These are phyloP conservation scores for Choanephora cucurbitarum DNA, from an alignment of 371 early-diverging fungal genomes.

Conservation along the genomic window DNA sequence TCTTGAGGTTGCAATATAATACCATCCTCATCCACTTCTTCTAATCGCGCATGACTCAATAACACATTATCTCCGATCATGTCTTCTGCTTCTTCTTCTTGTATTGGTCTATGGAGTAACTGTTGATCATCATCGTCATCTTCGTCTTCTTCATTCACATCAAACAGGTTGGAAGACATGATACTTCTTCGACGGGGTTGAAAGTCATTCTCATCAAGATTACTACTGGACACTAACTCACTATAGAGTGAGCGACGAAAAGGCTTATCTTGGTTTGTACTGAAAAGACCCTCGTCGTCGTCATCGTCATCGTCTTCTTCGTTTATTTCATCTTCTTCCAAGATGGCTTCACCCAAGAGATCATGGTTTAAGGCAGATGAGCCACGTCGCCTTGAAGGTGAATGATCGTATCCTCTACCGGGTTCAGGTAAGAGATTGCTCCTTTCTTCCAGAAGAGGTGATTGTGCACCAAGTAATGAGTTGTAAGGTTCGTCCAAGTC, in stretches of 20 bases:
- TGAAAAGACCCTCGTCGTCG: neutral
- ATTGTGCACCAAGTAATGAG: conserved; percentile 5
- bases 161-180: neutral
- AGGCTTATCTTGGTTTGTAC: conserved; percentile 1
- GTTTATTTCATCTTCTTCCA: neutral
- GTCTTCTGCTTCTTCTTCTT: conserved; percentile 4
- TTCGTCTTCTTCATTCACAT: conserved; percentile 17
- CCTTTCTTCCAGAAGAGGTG: conserved; percentile 8
- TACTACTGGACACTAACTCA: conserved; percentile 3
- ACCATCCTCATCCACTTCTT: too few relatives aligned
- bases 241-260: conserved; percentile 8
- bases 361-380: neutral
- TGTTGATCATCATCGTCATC: conserved; percentile 1
- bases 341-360: neutral
- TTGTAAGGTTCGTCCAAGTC: neutral
- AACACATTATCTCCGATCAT: neutral
- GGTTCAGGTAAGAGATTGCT: neutral
- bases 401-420: conserved; percentile 5
- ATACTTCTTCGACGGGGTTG: neutral
- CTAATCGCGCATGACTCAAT: neutral
- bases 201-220: neutral
- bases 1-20: too few relatives aligned
- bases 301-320: neutral
- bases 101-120: neutral
- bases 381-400: conserved; percentile 1